These are phyloP conservation scores for Calonectria ilicicola DNA, from an alignment of 2,329 filamentous ascomycete genomes.

Conservation along the genomic window DNA sequence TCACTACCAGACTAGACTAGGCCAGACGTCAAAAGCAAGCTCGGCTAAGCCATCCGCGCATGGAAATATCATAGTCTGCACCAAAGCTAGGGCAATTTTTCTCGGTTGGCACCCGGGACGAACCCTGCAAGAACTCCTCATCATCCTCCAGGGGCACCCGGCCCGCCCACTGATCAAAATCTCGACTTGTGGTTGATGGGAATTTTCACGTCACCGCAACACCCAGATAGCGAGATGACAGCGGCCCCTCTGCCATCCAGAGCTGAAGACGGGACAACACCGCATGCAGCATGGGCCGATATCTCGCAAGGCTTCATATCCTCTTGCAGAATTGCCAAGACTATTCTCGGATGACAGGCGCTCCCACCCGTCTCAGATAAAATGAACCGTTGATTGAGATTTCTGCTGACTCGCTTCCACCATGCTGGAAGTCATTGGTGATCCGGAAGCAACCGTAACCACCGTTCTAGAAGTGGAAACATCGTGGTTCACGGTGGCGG, in stretches of 20 bases:
- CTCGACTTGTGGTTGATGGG: constrained; percentile 44
- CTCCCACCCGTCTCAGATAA: constrained; percentile 41
- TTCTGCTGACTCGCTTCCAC: constrained; percentile 30
- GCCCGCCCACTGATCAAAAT: constrained; percentile 37
- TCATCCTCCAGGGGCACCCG: constrained; percentile 32
- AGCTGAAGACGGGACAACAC: constrained; percentile 29
- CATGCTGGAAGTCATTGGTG: constrained; percentile 25
- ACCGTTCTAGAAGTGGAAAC: constrained; percentile 32
- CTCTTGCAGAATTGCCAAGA: constrained; percentile 21
- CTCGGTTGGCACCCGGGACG: constrained; percentile 12
- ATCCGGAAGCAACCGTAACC: constrained; percentile 30
- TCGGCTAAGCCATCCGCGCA: neutral
- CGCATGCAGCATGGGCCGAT: constrained; percentile 24
- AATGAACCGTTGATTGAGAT: constrained; percentile 34
- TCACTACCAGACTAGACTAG: neutral
- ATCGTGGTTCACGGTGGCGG: constrained; percentile 5
- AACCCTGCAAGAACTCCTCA: constrained; percentile 31
- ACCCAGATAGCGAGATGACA: constrained; percentile 18
- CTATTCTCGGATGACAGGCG: constrained; percentile 26
- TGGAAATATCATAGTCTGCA: constrained; percentile 12
- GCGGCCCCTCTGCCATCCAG: constrained; percentile 21
- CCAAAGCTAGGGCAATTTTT: neutral
- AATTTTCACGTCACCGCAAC: constrained; percentile 32
- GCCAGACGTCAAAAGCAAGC: neutral
- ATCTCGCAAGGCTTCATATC: constrained; percentile 21